Base-by-base conservation (phyloP, 2,329 filamentous ascomycete genomes). In the Exophiala dermatitidis region DNA sequence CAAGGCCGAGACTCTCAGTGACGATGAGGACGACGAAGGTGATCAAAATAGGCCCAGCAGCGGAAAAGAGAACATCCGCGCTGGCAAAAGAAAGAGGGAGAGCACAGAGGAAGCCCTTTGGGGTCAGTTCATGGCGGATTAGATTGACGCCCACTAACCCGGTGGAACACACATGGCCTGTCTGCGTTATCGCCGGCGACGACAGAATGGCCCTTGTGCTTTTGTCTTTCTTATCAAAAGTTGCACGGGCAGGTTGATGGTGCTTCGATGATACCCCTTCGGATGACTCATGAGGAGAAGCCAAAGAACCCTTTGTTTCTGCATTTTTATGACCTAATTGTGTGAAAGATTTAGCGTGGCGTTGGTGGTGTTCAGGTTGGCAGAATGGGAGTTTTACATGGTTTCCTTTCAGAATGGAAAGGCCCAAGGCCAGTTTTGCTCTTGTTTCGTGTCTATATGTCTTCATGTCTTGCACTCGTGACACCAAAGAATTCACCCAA, bases 1-100 rank as follows among this genome's bases (percentile, higher is more conserved):
- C 28, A 54, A 59, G 38, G 57, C 49, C 8, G 57, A 57, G 33
- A 59, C 48, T 4, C 26, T 53, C 6, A 59, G 54, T 38, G 50
- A 51, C 37, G 49, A 55, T 42, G 53, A 55, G 26, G 56, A 55
- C 29, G 47, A 51, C 3, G 48, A 52, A 12, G 40, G 45, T 3
- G 48, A 52, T n/a, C 38, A 37, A 43, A 36, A 7, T 45, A 48
- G 53, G 45, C 19, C 19, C 19, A 19, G 19, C 30, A 34, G 48
- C 26, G 42, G 36, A 37, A 52, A 50, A 46, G 52, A 46, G 19
- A 56, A 46, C 30, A 29, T 33, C 29, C 40, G 44, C 8, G 40
- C 46, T 31, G 47, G 48, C n/a, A 51, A 52, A 40, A 33, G 43
- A 28, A 43, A 47, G 34, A 47, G 50, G 28, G 57, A 53, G 26